Evolutionary conservation across 768 basidiomycete genomes (phyloP).

Genomic region (Saitozyma podzolica): DNA sequence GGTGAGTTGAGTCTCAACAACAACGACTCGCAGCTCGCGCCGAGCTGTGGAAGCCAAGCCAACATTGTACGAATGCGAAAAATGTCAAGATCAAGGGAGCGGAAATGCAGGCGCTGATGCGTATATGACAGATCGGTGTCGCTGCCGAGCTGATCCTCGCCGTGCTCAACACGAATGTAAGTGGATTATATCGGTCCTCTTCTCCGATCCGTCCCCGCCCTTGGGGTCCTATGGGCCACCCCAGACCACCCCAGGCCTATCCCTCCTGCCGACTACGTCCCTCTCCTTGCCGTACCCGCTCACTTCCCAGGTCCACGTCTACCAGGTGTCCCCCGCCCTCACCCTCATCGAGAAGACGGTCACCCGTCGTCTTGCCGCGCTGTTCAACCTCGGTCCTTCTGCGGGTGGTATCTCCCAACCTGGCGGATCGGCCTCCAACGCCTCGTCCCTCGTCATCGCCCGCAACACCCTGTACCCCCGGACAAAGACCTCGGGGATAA

Average conservation of each 20-base stretch:
- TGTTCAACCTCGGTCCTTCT: slow-evolving; percentile 17
- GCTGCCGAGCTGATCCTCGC: slow-evolving; percentile 29
- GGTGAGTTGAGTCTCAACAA: slow-evolving; percentile 7
- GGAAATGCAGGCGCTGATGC: too few relatives aligned
- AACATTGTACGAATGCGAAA: too few relatives aligned
- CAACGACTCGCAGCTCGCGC: neutral
- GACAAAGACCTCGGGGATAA: slow-evolving; percentile 21
- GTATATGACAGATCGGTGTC: slow-evolving; percentile 21
- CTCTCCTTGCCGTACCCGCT: neutral
- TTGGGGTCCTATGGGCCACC: too few relatives aligned
- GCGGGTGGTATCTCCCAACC: slow-evolving; percentile 30
- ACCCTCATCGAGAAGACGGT: slow-evolving; percentile 36
- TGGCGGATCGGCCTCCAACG: slow-evolving; percentile 30
- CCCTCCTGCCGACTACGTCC: neutral
- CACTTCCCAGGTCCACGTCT: slow-evolving; percentile 27
- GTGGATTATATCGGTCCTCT: neutral
- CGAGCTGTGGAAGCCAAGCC: neutral
- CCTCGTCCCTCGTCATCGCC: slow-evolving; percentile 32
- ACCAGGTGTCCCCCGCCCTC: slow-evolving; percentile 33
- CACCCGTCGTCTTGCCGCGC: slow-evolving; percentile 13
- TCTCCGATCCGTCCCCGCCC: too few relatives aligned
- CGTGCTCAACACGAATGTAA: slow-evolving; percentile 31
- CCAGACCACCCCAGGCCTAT: too few relatives aligned
- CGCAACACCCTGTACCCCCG: slow-evolving; percentile 29
- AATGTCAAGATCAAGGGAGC: too few relatives aligned